Base-by-base conservation (phyloP, 768 basidiomycete genomes). In the Exidia glandulosa region DNA sequence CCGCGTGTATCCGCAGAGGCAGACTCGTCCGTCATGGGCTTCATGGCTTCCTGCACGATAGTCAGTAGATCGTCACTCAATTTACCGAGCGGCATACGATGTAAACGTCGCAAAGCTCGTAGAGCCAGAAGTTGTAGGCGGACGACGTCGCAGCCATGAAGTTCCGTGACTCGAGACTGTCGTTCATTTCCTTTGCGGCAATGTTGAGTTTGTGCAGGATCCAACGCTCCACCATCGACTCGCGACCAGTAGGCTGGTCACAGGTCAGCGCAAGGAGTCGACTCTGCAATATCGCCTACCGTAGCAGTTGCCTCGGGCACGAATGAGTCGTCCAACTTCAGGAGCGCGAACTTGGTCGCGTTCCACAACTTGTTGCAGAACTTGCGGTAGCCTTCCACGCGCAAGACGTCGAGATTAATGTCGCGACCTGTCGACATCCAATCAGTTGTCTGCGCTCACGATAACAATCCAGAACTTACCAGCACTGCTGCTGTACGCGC, bases 361-460 rank as follows among this genome's bases (percentile, higher is more conserved):
- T 99, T 99, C 81, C 95, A 98, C 30, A 98, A 85, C 78, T 98
- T 98, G 77, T 99, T 99, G 77, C 96, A 98, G 78, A 99, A 99
- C 74, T 98, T 98, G 73, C 96, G 85, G 73, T 98, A 98, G 2
- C 94, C 96, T 74, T 98, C 94, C 32, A 98, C 93, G 57, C 94
- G 86, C 63, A 92, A 73, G 65, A 99, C 94, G 69, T 98, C 94
- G 62, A 99, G 77, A 71, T 97, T 96, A 76, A 99, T 95, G 73
- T 98, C 95, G 50, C 94, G 89, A 31, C 93, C 94, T 93, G 61
- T 7, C 45, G 57, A 36, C 14, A 48, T 16, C 23, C 32, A 41
- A 62, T 56, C 30, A 41, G 2, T 10, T 55, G 33, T 13, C 25
- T 29, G 47, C 2, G 25, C 9, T 25, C 30, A 41, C 13, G n/a